phyloP scores from a whole-genome alignment of 306 rosid genomes.

The Delonix regia region DNA sequence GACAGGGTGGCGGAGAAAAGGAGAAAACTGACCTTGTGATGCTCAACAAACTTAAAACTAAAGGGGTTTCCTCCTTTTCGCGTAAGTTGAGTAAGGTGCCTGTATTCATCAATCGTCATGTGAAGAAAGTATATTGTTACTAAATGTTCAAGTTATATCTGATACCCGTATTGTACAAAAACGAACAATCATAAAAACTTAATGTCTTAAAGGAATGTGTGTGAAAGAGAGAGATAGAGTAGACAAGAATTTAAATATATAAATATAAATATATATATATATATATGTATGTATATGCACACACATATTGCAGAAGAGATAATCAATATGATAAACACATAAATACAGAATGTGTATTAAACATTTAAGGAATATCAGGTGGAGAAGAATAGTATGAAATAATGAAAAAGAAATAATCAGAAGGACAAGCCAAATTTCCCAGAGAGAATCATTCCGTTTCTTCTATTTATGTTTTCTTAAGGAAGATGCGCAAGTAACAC shows the following conservation, averaged over 20 bases:
- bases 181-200: neutral
- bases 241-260: neutral
- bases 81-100: conserved; percentile 92
- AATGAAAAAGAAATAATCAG: neutral
- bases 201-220: neutral
- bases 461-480: neutral
- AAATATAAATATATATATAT: too few relatives aligned
- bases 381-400: neutral
- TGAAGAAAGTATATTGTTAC: conserved; percentile 2
- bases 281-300: too few relatives aligned
- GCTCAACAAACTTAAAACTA: conserved; percentile 85
- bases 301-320: neutral
- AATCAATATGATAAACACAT: neutral
- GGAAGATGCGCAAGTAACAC: conserved; percentile 14
- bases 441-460: neutral
- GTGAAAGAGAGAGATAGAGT: neutral
- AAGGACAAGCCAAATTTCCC: neutral
- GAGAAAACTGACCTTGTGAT: conserved; percentile 69
- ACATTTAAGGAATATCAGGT: neutral
- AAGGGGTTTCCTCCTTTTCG: conserved; percentile 83
- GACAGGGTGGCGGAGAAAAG: neutral
- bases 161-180: neutral
- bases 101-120: conserved; percentile 39
- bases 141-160: conserved; percentile 10
- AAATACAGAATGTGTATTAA: neutral